phyloP scores from a whole-genome alignment of 257 asterid genomes.

The Petunia axillaris region DNA sequence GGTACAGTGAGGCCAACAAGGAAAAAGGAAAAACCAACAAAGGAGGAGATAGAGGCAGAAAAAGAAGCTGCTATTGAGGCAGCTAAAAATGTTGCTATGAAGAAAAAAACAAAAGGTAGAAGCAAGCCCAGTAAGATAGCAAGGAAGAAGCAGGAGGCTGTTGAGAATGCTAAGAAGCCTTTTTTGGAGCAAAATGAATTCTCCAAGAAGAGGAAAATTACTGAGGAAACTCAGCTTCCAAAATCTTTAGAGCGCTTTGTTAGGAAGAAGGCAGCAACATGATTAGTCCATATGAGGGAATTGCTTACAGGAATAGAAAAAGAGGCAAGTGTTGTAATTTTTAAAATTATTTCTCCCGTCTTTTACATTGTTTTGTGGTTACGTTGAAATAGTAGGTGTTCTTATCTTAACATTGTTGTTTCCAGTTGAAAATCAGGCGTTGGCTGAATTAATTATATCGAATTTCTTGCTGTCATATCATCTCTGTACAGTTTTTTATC shows the following conservation, averaged over 20 bases:
- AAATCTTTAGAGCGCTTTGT: slow-evolving; percentile 70
- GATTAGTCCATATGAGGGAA: slow-evolving; percentile 19
- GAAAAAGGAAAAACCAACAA: slow-evolving; percentile 56
- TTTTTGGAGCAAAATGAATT: slow-evolving; percentile 49
- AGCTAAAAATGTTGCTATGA: slow-evolving; percentile 51
- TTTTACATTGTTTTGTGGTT: not conserved
- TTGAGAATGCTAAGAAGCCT: slow-evolving; percentile 66
- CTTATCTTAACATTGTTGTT: not conserved
- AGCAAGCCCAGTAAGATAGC: slow-evolving; percentile 79
- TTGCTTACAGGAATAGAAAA: not conserved
- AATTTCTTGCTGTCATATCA: not conserved
- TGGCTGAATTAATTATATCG: not conserved
- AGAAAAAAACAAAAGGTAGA: slow-evolving; percentile 93
- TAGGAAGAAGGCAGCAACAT: slow-evolving; percentile 46
- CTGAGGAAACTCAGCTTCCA: slow-evolving; percentile 60
- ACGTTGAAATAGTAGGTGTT: slow-evolving; percentile 1
- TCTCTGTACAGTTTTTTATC: not conserved
- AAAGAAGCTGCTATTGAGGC: slow-evolving; percentile 67
- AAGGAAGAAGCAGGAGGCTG: slow-evolving; percentile 71
- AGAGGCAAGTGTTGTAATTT: slow-evolving; percentile 3
- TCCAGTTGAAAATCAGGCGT: not conserved
- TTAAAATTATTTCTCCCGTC: not conserved
- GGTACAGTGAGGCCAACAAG: slow-evolving; percentile 67
- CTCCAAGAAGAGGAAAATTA: slow-evolving; percentile 55
- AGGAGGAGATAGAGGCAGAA: slow-evolving; percentile 62